Base-by-base conservation (phyloP, 257 asterid genomes). In the Echites panduratus region DNA sequence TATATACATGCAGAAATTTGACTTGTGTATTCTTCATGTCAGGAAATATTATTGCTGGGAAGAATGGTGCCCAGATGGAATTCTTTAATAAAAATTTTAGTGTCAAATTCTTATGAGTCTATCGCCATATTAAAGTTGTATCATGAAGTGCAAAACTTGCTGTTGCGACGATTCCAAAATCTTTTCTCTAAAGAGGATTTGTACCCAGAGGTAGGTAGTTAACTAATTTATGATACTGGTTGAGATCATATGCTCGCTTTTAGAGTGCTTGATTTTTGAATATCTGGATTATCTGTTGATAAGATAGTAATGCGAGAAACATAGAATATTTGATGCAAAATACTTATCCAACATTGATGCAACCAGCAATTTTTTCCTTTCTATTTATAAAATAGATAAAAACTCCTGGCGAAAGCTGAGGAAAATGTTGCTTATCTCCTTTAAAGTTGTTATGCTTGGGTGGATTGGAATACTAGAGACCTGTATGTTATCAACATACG, bases 21-120 rank as follows among this genome's bases (percentile, higher is more conserved):
- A 11, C 16, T 35, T 4, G 24, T 40, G 27, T 50, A 35, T 50
- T 29, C 64, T 32, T 52, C 56, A 32, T 79, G 64, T 45, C 87
- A 90, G 98, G 98, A 92, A 78, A 88, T 92, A 72, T 70, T 85
- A 81, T 85, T 90, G 75, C 80, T 87, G 63, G 96, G 96, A 75
- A 82, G 83, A 61, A 75, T 78, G 74, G 89, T 81, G 50, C 74
- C 80, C 76, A 89, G 77, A 85, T 90, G 98, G 98, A 87, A 71
- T 72, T 19, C 70, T 73, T 64, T 86, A 59, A 81, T 89, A 63
- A 88, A 87, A 65, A 87, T 75, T 53, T 56, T 87, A 61, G 82
- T 87, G 85, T 83, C 88, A 68, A 82, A 81, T 81, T 79, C 88
- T 53, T 74, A 77, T 48, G 84, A 84, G 74, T 32, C 84, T 67